Base-by-base conservation (phyloP, 2,329 filamentous ascomycete genomes). In the Fusarium xylarioides region DNA sequence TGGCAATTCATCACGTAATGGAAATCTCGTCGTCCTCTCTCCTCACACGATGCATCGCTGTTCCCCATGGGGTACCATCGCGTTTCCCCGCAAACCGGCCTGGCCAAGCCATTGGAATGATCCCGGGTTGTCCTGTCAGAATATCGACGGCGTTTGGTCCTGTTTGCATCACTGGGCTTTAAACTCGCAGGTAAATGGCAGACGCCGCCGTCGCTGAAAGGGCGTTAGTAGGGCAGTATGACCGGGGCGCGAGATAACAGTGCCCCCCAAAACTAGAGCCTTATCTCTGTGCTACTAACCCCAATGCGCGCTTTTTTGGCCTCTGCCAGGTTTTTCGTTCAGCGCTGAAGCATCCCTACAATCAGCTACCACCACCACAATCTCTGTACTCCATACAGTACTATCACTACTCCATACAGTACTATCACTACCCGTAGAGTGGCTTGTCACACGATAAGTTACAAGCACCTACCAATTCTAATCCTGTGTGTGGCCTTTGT, bases 181-280 rank as follows among this genome's bases (percentile, higher is more conserved):
- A 26, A 18, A 37, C 46, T 38, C 14, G 19, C 21, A 49, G 16
- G 5, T 16, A 15, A 2, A 21, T 30, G 19, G 52, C 52, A 50
- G 55, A 58, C 55, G 26, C 30, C 32, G 35, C 11, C 14, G 32
- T 44, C 38, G 38, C 30, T 47, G 30, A 49, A 63, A 23, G 30
- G 44, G 38, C 58, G 35, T 37, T 50, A 62, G 40, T n/a, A 42
- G 42, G 54, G 49, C 43, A 43, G 46, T 56, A 46, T 50, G 54
- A 71, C 71, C 34, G 49, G 71, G 67, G 46, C 50, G 19, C 32
- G 50, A 73, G 71, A 74, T 74, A 74, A 74, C 68, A 70, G 71
- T 63, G 63, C 46, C 21, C n/a, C 61, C 68, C 46, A 26, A 30
- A 42, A 56, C 9, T 26, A 26, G 30, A 32, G 49, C 44, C 65